Percentiles rank a stretch among this genome's conserved stretches.
Evolutionary conservation across 805 yeast species (phyloP).

Genomic region (Vanderwaltozyma polyspora): DNA sequence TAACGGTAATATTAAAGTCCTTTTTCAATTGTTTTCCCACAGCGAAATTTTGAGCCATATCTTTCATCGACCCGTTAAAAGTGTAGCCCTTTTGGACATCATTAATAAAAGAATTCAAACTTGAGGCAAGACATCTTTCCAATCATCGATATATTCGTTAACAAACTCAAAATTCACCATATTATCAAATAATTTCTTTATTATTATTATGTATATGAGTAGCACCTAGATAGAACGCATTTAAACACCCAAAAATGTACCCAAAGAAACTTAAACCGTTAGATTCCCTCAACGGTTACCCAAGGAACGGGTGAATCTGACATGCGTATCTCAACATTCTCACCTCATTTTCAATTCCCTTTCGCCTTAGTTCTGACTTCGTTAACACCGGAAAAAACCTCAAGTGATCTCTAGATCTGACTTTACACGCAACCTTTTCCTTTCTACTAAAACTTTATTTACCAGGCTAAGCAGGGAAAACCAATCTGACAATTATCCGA

Average conservation of each 20-base stretch:
- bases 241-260: slow-evolving; percentile 60
- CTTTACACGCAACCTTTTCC: too few species aligned
- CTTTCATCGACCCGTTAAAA: slow-evolving; percentile 19
- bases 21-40: slow-evolving; percentile 60
- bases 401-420: too few species aligned
- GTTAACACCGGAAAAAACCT: too few species aligned
- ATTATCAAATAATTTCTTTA: slow-evolving; percentile 33
- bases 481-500: too few species aligned
- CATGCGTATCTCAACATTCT: background rate
- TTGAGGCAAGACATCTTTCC: slow-evolving; percentile 67
- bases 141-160: slow-evolving; percentile 51
- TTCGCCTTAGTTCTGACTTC: background rate
- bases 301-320: too few species aligned
- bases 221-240: slow-evolving; percentile 53
- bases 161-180: slow-evolving; percentile 46
- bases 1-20: slow-evolving; percentile 40
- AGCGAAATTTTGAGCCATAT: slow-evolving; percentile 73
- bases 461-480: too few species aligned
- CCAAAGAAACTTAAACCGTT: slow-evolving; percentile 56
- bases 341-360: background rate
- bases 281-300: slow-evolving; percentile 31
- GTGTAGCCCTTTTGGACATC: slow-evolving; percentile 32
- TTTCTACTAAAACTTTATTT: too few species aligned
- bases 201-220: slow-evolving; percentile 18
- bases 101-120: slow-evolving; percentile 47